A percentile compares a stretch with the other conserved stretches of the same genome.
Conservation (phyloP, 1,139 yeast genomes). For the Saccharomycopsis crataegensis region DNA sequence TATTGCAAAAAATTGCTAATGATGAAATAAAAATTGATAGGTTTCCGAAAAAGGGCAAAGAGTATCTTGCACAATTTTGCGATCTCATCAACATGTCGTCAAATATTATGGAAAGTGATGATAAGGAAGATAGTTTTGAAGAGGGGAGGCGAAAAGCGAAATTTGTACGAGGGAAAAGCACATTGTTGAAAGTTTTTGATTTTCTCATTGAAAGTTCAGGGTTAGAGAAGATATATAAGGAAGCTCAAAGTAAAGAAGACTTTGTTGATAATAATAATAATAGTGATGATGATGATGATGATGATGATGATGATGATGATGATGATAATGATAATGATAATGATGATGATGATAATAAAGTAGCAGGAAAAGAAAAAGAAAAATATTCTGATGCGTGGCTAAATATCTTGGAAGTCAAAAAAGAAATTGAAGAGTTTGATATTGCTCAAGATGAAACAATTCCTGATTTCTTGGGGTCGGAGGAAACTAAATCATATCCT, state of each 20-base stretch:
- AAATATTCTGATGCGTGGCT: constrained; percentile 7
- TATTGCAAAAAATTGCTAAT: constrained; percentile 28
- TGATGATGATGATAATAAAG: not conserved
- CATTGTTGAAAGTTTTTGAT: constrained; percentile 26
- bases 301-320: not conserved
- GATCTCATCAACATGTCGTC: constrained; percentile 12
- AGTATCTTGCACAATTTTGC: not conserved
- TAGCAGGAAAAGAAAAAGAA: constrained; percentile 6
- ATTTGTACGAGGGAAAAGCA: not conserved
- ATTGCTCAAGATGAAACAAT: not conserved
- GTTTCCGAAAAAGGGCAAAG: not conserved
- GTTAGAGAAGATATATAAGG: constrained; percentile 30
- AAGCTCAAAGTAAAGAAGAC: constrained; percentile 22
- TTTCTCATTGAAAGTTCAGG: constrained; percentile 30
- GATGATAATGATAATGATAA: not conserved
- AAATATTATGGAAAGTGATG: constrained; percentile 4
- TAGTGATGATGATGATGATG: not conserved
- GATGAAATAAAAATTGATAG: not conserved
- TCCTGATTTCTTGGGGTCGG: constrained; percentile 28
- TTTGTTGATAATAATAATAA: not conserved
- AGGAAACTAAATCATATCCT: constrained; percentile 19
- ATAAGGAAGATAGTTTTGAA: not conserved
- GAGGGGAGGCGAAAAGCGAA: not conserved
- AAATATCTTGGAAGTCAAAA: constrained; percentile 40
- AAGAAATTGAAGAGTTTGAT: constrained; percentile 34